Conservation (phyloP, 768 basidiomycete genomes). For the Porphyrellus cyaneotinctus region DNA sequence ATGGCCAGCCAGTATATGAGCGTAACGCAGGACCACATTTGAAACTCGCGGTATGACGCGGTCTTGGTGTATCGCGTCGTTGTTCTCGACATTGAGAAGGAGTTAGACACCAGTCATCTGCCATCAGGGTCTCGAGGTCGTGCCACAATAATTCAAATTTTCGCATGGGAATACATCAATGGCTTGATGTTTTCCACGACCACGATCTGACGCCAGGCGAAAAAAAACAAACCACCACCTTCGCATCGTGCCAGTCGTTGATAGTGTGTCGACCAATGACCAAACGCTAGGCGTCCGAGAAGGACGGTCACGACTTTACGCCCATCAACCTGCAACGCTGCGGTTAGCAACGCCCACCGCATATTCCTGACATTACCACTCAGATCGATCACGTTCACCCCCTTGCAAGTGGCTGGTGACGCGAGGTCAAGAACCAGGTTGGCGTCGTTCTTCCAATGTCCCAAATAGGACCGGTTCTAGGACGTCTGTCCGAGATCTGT, state of each 20-base stretch:
- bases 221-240: neutral
- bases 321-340: conserved; percentile 10
- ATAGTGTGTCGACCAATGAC: conserved; percentile 21
- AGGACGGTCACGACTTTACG: conserved; percentile 11
- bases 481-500: conserved; percentile 14
- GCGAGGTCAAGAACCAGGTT: conserved; percentile 1
- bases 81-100: too few relatives aligned
- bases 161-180: too few relatives aligned
- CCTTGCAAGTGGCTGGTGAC: neutral
- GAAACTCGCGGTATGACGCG: conserved; percentile 6
- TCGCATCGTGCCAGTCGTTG: conserved; percentile 4
- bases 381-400: conserved; percentile 7
- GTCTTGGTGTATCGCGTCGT: neutral
- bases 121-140: neutral
- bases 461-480: conserved; percentile 3
- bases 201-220: neutral
- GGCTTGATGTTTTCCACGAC: conserved; percentile 3
- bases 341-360: conserved; percentile 2
- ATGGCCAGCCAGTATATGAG: conserved; percentile 2
- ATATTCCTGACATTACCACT: neutral
- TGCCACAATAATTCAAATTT: neutral
- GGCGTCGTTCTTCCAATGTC: conserved; percentile 5
- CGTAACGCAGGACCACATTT: conserved; percentile 2
- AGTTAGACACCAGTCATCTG: neutral
- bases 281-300: conserved; percentile 8